Evolutionary conservation across 352 stramenopile genomes (phyloP), one percentile per base, ranked within the genome.

Genomic region (Globisporangium heterothallicum): DNA sequence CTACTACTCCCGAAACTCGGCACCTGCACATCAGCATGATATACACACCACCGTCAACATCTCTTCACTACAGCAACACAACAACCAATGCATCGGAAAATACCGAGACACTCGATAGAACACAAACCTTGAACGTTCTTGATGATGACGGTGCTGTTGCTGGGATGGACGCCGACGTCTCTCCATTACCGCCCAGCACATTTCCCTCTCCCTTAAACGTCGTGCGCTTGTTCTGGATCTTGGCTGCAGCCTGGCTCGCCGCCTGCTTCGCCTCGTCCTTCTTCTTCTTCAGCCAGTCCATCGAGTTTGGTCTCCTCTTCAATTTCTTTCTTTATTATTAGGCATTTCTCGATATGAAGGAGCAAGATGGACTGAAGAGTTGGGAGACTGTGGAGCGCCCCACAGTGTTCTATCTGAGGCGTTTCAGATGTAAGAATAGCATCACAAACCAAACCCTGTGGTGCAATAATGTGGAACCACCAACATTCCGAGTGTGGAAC

Each of bases 221-320:
- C 22, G 63, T 66, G 43, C 75, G 75, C 61, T 86, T 85, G 63
- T 87, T 89, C 50, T 82, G 73, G 41, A 89, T 74, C 70, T 89
- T 89, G 46, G 78, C 72, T 5, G 64, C 58, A 4, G 64, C 64
- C 47, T 66, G 52, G 24, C 18, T 60, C 32, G 74, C 73, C 18
- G 76, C 76, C 59, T 83, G 64, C 64, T 85, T 82, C 34, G 74
- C 78, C 54, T 70, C 75, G 13, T 86, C 70, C 69, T 86, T 89
- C 68, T 87, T 87, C 72, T 89, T 89, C 73, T 86, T 89, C 16
- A 89, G 65, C 78, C 78, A 89, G 35, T 85, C 74, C 74, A 85
- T 85, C 10, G 29, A 34, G 6, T 34, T 12, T 34, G 6, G 29
- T 6, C 14, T 30, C 10, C 44, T 13, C 40, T 51, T 51, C 29